A percentile compares a stretch with the other conserved stretches of the same genome.
phyloP scores from a whole-genome alignment of 2,329 filamentous ascomycete species.

The Parascedosporium putredinis region DNA sequence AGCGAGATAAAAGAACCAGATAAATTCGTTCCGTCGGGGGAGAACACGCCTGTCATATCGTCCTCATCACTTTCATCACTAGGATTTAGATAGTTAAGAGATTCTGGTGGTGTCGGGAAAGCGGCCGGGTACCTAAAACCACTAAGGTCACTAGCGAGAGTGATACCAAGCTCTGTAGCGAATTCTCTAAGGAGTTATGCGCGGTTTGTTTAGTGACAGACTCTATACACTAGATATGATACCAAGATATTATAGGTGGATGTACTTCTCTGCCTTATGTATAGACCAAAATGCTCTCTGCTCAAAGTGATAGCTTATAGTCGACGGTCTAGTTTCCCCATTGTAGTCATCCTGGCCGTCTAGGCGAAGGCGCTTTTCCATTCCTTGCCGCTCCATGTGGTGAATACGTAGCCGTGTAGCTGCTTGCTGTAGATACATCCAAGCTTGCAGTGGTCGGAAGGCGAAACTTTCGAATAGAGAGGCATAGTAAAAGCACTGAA shows the following conservation, averaged over 20 bases:
- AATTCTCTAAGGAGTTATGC: conserved; percentile 5
- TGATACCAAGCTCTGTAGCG: conserved; percentile 5
- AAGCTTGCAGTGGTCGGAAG: conserved; percentile 14
- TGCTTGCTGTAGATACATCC: conserved; percentile 16
- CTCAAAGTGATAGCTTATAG: conserved; percentile 11
- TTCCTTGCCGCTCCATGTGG: conserved; percentile 1
- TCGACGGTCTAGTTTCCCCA: background rate
- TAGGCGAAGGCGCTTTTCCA: background rate
- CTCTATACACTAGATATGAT: too few species aligned
- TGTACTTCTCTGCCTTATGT: conserved; percentile 15
- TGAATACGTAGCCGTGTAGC: conserved; percentile 7
- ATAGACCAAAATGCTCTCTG: conserved; percentile 16
- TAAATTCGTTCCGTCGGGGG: conserved; percentile 9
- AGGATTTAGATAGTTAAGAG: background rate
- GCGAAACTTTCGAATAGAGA: conserved; percentile 15
- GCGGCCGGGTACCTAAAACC: conserved; percentile 5
- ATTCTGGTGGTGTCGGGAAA: conserved; percentile 4
- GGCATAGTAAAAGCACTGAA: conserved; percentile 17
- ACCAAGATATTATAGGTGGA: too few species aligned
- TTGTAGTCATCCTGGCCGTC: background rate
- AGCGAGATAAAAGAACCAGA: conserved; percentile 15
- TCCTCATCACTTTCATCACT: background rate
- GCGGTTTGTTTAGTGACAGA: too few species aligned
- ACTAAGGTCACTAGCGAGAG: conserved; percentile 5
- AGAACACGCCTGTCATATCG: conserved; percentile 5